These are phyloP conservation scores for Ophiocytium majus DNA, from an alignment of 352 stramenopile species.

Conservation along the genomic window DNA sequence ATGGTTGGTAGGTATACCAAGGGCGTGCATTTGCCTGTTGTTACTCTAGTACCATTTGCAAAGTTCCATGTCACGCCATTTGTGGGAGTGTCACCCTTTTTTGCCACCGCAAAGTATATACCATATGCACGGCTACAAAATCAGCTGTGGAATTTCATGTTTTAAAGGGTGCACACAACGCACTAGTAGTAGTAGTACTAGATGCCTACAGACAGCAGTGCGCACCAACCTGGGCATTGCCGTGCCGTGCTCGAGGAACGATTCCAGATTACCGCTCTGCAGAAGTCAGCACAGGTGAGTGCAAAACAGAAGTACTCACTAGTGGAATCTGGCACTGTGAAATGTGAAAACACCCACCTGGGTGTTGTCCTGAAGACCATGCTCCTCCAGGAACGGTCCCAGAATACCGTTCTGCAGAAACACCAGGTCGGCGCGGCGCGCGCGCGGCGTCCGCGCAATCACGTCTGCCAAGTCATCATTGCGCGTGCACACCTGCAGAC, in stretches of 20 bases:
- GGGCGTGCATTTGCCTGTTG: too few species aligned
- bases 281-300: too few species aligned
- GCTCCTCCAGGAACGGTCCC: conserved; percentile 64
- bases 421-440: conserved; percentile 68
- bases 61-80: conserved; percentile 77
- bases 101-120: conserved; percentile 69
- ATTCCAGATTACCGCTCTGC: too few species aligned
- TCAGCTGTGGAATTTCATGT: not conserved
- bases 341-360: too few species aligned
- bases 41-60: too few species aligned
- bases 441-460: conserved; percentile 63
- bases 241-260: too few species aligned
- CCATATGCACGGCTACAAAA: conserved; percentile 67
- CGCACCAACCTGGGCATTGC: too few species aligned
- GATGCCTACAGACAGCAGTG: too few species aligned
- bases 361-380: conserved; percentile 67
- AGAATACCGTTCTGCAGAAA: conserved; percentile 80
- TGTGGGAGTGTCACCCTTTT: conserved; percentile 64
- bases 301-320: too few species aligned
- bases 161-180: not conserved
- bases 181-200: too few species aligned
- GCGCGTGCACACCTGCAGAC: conserved; percentile 58
- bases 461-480: conserved; percentile 69
- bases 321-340: too few species aligned
- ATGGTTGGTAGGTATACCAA: too few species aligned